Percentiles rank a stretch among this genome's conserved stretches.
These are phyloP conservation scores for Fusarium albosuccineum DNA, from an alignment of 2,329 filamentous ascomycete species.

Conservation along the genomic window DNA sequence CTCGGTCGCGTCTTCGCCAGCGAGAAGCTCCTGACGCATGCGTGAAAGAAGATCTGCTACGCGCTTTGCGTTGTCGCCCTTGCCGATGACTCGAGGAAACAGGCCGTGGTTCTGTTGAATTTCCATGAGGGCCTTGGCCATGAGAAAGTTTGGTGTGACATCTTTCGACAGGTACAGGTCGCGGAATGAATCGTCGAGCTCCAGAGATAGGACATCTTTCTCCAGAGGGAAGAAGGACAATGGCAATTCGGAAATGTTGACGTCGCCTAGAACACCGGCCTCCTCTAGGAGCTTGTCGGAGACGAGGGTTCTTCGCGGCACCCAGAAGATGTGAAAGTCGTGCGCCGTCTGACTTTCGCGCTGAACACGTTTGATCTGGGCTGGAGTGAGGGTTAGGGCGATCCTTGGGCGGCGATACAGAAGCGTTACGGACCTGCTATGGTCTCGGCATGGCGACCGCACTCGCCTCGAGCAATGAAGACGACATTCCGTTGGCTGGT, in stretches of 20 bases:
- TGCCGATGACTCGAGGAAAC: conserved; percentile 94
- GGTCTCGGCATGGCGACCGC: conserved; percentile 82
- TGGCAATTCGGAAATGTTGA: conserved; percentile 87
- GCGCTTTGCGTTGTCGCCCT: conserved; percentile 92
- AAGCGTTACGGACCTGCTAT: conserved; percentile 81
- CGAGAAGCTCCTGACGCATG: conserved; percentile 90
- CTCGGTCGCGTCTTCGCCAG: conserved; percentile 79
- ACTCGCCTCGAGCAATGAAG: conserved; percentile 92
- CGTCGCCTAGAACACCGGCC: conserved; percentile 91
- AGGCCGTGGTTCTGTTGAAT: conserved; percentile 92
- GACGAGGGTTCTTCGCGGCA: conserved; percentile 90
- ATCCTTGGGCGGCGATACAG: background rate
- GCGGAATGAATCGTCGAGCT: conserved; percentile 86
- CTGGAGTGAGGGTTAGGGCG: conserved; percentile 63
- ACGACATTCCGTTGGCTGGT: conserved; percentile 95
- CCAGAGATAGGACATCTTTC: conserved; percentile 89
- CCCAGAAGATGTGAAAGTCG: conserved; percentile 98
- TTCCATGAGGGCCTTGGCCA: conserved; percentile 93
- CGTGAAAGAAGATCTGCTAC: conserved; percentile 88
- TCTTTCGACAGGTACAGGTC: conserved; percentile 93
- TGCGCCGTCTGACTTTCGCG: conserved; percentile 90
- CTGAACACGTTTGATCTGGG: conserved; percentile 90
- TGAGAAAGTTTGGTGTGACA: conserved; percentile 87
- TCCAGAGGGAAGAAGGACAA: conserved; percentile 93
- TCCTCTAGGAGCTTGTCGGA: conserved; percentile 94